Percentiles rank a stretch among this genome's conserved stretches.
Evolutionary conservation across 148 eudicot genomes (phyloP).

Genomic region (Diospyros lotus): DNA sequence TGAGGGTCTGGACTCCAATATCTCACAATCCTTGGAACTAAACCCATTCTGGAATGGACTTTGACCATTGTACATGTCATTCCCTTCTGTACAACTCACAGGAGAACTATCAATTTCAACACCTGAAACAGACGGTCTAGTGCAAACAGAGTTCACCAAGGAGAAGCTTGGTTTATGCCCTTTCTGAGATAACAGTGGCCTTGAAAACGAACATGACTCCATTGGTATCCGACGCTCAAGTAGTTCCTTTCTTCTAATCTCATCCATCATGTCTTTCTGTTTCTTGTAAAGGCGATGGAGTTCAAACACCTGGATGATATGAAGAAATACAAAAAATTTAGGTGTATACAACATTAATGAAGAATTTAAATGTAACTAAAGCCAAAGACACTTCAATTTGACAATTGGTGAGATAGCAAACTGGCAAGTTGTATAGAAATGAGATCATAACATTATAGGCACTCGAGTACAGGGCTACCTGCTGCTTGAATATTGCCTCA

Average conservation of each 20-base stretch:
- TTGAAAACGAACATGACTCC: conserved; percentile 76
- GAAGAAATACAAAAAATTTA: background rate
- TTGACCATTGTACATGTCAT: conserved; percentile 24
- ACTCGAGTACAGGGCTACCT: conserved; percentile 40
- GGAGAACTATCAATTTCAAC: conserved; percentile 36
- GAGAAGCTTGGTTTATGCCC: conserved; percentile 46
- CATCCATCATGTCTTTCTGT: conserved; percentile 89
- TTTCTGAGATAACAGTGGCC: conserved; percentile 52
- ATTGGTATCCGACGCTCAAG: conserved; percentile 30
- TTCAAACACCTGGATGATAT: conserved; percentile 58
- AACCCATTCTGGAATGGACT: conserved; percentile 30
- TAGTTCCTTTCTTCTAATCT: conserved; percentile 51
- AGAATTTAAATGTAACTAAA: background rate
- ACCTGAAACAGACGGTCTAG: conserved; percentile 28
- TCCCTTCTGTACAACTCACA: conserved; percentile 37
- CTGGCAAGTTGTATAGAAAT: background rate
- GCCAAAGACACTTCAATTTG: background rate
- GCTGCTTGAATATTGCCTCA: conserved; percentile 68
- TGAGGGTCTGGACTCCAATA: conserved; percentile 65
- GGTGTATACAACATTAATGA: background rate
- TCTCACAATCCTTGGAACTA: conserved; percentile 49
- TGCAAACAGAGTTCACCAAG: conserved; percentile 30
- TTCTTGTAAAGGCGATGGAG: conserved; percentile 84
- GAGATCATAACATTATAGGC: background rate
- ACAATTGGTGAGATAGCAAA: background rate